A percentile compares a stretch with the other conserved stretches of the same genome.
These are phyloP conservation scores for Casuarina cunninghamiana DNA, from an alignment of 306 rosid species.

Conservation along the genomic window DNA sequence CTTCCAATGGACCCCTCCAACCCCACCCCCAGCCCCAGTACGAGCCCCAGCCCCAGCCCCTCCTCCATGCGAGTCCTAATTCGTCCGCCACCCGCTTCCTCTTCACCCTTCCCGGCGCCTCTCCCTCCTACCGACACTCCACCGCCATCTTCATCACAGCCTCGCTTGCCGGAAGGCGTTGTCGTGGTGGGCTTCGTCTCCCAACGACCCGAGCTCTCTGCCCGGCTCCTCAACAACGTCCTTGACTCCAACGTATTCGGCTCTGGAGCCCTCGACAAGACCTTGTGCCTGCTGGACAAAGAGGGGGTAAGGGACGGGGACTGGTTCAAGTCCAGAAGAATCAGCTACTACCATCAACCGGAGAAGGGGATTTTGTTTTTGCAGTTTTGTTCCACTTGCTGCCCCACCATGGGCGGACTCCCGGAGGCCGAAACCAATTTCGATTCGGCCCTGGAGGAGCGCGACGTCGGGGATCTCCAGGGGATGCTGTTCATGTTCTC, in stretches of 20 bases:
- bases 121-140: slow-evolving; percentile 28
- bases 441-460: slow-evolving; percentile 59
- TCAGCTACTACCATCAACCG: slow-evolving; percentile 64
- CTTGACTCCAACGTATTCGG: slow-evolving; percentile 77
- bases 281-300: slow-evolving; percentile 41
- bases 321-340: slow-evolving; percentile 70
- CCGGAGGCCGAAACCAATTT: slow-evolving; percentile 42
- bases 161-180: slow-evolving; percentile 58
- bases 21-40: slow-evolving; percentile 3
- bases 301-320: slow-evolving; percentile 51
- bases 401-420: slow-evolving; percentile 29
- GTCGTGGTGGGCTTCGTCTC: slow-evolving; percentile 85
- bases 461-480: slow-evolving; percentile 69
- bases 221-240: slow-evolving; percentile 73
- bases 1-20: slow-evolving; percentile 44
- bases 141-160: slow-evolving; percentile 18
- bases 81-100: slow-evolving; percentile 57
- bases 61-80: slow-evolving; percentile 66
- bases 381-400: slow-evolving; percentile 44
- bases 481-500: slow-evolving; percentile 95
- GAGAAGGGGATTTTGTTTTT: slow-evolving; percentile 67
- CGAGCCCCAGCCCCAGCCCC: slow-evolving; percentile 36
- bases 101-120: slow-evolving; percentile 37
- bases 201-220: slow-evolving; percentile 45
- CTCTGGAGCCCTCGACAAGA: slow-evolving; percentile 59